Conservation (phyloP, 306 rosid genomes). For the Fagus sylvatica region DNA sequence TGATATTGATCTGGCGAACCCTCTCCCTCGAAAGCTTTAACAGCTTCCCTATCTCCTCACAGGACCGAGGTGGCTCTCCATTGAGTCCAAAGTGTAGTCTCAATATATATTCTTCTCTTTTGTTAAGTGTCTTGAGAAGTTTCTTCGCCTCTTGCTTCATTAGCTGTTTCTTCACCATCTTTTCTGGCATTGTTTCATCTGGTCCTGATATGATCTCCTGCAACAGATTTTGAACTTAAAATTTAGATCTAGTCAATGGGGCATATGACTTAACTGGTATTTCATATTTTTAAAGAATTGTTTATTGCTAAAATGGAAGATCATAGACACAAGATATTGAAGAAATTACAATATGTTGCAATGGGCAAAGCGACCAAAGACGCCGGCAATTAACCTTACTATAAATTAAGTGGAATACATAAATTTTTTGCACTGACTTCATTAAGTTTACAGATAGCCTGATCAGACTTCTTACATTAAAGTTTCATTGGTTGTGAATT, state of each 20-base stretch:
- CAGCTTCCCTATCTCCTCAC: conserved; percentile 64
- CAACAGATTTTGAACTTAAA: conserved; percentile 10
- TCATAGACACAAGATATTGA: no score
- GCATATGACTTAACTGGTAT: no score
- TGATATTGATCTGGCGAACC: conserved; percentile 52
- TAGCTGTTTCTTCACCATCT: conserved; percentile 46
- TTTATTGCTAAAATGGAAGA: not conserved
- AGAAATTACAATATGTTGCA: no score
- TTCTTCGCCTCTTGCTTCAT: conserved; percentile 52
- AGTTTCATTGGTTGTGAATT: no score
- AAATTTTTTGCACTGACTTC: no score
- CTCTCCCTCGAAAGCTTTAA: conserved; percentile 71
- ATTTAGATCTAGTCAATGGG: not conserved
- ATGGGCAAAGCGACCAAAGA: no score
- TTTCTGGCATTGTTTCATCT: conserved; percentile 60
- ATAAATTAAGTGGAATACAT: no score
- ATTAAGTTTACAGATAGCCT: no score
- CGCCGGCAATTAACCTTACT: no score
- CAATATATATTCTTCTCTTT: conserved; percentile 63
- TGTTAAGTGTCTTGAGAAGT: conserved; percentile 49
- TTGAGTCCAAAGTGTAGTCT: conserved; percentile 59
- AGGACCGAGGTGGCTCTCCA: conserved; percentile 57
- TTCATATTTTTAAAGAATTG: not conserved
- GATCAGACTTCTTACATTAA: no score
- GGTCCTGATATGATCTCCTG: conserved; percentile 75